Evolutionary conservation across 805 yeast species (phyloP).

Genomic region (Candida nanaspora): DNA sequence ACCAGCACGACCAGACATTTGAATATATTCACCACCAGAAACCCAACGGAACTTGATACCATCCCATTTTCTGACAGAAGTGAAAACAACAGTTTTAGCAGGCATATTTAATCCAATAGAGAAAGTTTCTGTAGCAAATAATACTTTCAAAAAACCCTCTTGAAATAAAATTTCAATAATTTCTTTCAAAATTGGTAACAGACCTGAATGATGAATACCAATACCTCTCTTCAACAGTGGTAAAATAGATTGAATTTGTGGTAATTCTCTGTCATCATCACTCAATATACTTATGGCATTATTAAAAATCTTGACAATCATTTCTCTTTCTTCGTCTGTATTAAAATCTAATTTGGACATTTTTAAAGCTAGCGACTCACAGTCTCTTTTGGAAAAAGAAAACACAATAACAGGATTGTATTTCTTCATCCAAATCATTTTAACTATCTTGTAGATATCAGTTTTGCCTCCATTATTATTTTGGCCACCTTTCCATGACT

Average conservation of each 20-base stretch:
- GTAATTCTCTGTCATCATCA: conserved; percentile 84
- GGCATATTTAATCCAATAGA: conserved; percentile 99
- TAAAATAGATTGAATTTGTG: conserved; percentile 87
- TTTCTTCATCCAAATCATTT: conserved; percentile 95
- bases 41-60: conserved; percentile 98
- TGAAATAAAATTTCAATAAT: conserved; percentile 94
- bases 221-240: conserved; percentile 92
- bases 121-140: conserved; percentile 97
- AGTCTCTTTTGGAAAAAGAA: conserved; percentile 95
- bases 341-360: conserved; percentile 96
- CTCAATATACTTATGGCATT: conserved; percentile 87
- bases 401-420: conserved; percentile 98
- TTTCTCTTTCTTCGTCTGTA: conserved; percentile 87
- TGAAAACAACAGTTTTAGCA: conserved; percentile 96
- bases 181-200: conserved; percentile 87
- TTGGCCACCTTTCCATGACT: conserved; percentile 81
- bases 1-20: conserved; percentile 99
- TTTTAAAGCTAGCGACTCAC: conserved; percentile 88
- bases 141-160: conserved; percentile 89
- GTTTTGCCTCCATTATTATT: conserved; percentile 55
- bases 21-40: conserved; percentile 98
- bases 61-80: conserved; percentile 97
- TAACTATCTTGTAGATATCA: conserved; percentile 93
- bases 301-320: conserved; percentile 80
- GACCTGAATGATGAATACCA: conserved; percentile 97